phyloP scores from a whole-genome alignment of 2,329 filamentous ascomycete species.

The Leptographium lundbergii region DNA sequence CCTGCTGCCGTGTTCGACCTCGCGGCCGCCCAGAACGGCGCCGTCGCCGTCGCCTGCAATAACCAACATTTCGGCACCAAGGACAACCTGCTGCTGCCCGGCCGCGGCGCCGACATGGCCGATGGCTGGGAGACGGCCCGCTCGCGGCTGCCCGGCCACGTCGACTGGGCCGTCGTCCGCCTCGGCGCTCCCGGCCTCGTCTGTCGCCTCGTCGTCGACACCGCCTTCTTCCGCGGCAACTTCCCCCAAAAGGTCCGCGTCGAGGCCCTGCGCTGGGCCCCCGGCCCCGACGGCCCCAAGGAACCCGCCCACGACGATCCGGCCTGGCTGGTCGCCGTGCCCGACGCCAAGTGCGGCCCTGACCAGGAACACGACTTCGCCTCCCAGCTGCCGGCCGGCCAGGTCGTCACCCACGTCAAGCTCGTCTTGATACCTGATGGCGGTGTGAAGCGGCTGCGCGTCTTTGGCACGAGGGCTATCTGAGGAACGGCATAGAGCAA shows the following conservation, averaged over 20 bases:
- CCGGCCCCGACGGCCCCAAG: constrained; percentile 30
- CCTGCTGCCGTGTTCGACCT: constrained; percentile 57
- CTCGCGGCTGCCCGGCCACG: constrained; percentile 56
- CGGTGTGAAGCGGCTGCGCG: constrained; percentile 75
- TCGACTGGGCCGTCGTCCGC: constrained; percentile 71
- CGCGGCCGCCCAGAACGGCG: constrained; percentile 67
- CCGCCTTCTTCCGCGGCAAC: constrained; percentile 73
- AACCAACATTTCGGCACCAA: constrained; percentile 72
- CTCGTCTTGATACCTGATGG: constrained; percentile 88
- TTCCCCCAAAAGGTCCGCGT: constrained; percentile 67
- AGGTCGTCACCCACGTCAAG: constrained; percentile 69
- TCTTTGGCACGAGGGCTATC: constrained; percentile 51
- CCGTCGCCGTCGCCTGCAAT: constrained; percentile 60
- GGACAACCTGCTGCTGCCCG: constrained; percentile 32
- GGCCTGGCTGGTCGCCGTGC: constrained; percentile 54
- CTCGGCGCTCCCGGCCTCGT: constrained; percentile 55
- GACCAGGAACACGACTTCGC: constrained; percentile 60
- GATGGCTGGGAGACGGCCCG: constrained; percentile 80
- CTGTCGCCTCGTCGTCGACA: constrained; percentile 61
- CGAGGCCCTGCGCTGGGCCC: constrained; percentile 44
- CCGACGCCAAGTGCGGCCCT: constrained; percentile 55
- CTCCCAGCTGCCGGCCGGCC: constrained; percentile 36
- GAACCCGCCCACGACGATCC: constrained; percentile 44
- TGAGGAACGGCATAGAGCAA: neutral
- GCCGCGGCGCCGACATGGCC: constrained; percentile 61